phyloP scores from a whole-genome alignment of 345 rosid genomes.

The Noccaea caerulescens region DNA sequence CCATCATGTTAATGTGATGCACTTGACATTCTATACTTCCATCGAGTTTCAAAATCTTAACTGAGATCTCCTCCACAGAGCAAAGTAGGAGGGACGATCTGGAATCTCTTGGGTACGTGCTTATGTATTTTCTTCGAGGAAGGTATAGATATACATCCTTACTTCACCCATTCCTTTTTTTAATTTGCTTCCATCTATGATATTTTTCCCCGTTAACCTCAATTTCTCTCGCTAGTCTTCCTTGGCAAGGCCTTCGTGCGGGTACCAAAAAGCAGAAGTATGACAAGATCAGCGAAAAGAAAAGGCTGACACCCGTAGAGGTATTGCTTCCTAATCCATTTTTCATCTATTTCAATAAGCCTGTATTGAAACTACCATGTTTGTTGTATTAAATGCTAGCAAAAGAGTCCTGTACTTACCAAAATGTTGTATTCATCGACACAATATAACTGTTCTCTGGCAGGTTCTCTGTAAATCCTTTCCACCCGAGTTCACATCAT shows the following conservation, averaged over 20 bases:
- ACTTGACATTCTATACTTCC: not conserved
- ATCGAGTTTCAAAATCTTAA: constrained; percentile 15
- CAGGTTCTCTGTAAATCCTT: constrained; percentile 95
- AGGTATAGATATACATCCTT: constrained; percentile 51
- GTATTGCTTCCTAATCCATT: constrained; percentile 44
- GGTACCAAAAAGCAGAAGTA: constrained; percentile 99
- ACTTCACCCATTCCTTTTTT: not conserved
- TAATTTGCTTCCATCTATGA: constrained; percentile 12
- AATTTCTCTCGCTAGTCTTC: constrained; percentile 66
- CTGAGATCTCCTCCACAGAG: constrained; percentile 49
- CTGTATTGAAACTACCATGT: not conserved
- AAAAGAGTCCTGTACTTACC: not conserved
- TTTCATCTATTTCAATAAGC: not conserved
- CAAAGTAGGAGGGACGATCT: constrained; percentile 99
- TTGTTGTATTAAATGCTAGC: constrained; percentile 12
- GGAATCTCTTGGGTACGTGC: constrained; percentile 98
- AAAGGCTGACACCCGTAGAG: constrained; percentile 92
- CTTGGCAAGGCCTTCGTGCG: constrained; percentile 97
- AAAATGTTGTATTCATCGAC: constrained; percentile 6
- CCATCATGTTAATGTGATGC: not conserved
- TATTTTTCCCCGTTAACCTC: constrained; percentile 22
- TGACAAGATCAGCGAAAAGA: constrained; percentile 95
- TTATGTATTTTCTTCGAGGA: constrained; percentile 97
- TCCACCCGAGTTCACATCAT: constrained; percentile 92
- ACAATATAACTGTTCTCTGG: not conserved